phyloP scores from a whole-genome alignment of 2,329 filamentous ascomycete genomes.

The Diaporthe humulicola region DNA sequence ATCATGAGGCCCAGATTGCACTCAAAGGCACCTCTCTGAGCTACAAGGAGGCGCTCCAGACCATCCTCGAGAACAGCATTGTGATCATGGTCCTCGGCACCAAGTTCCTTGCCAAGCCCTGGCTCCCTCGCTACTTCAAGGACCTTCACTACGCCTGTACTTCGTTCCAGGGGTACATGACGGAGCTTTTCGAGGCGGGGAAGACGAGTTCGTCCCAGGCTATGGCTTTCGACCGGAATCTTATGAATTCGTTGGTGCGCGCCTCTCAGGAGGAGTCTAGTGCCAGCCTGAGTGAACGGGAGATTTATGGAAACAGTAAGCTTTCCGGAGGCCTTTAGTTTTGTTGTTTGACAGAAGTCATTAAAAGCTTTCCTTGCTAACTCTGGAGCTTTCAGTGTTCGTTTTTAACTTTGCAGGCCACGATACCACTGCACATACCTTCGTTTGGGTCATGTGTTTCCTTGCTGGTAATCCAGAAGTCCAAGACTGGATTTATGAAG shows the following conservation, averaged over 20 bases:
- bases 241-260: conserved; percentile 28
- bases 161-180: conserved; percentile 48
- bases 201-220: conserved; percentile 36
- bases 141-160: conserved; percentile 43
- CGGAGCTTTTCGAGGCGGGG: conserved; percentile 46
- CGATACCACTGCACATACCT: conserved; percentile 62
- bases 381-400: conserved; percentile 48
- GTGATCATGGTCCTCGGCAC: conserved; percentile 48
- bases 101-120: conserved; percentile 56
- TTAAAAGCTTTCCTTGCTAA: neutral
- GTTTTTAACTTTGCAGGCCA: conserved; percentile 64
- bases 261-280: conserved; percentile 13
- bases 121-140: conserved; percentile 58
- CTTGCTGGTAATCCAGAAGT: conserved; percentile 58
- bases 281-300: conserved; percentile 50
- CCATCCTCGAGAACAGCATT: conserved; percentile 48
- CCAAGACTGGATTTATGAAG: conserved; percentile 60
- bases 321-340: neutral
- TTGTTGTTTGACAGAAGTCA: no score
- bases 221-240: neutral
- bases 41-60: conserved; percentile 48
- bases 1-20: conserved; percentile 41
- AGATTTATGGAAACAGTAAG: conserved; percentile 60
- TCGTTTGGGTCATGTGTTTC: conserved; percentile 57
- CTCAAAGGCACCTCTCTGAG: conserved; percentile 37